Evolutionary conservation across 306 rosid species (phyloP), one percentile per base, ranked within the genome.

Genomic region (Sicyos baderoa): DNA sequence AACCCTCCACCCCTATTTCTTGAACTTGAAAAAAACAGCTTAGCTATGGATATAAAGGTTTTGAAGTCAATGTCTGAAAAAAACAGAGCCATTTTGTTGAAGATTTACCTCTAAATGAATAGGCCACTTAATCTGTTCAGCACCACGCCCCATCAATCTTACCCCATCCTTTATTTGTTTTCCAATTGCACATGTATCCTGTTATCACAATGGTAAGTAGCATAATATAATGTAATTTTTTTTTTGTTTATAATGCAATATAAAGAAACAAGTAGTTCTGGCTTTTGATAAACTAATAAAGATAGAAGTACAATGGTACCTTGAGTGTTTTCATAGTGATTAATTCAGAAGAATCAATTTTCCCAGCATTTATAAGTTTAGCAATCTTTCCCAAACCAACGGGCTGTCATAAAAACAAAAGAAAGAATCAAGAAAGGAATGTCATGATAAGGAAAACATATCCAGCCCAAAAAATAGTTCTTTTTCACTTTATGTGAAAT

Each of bases 131-230:
- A 89, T 83, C 71, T 87, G 85, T 27, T 92, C 96, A 64, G 96
- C 86, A 63, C 98, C 95, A 32, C 98, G 98, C 13, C 96, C 96
- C 98, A 92, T 89, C 81, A 92, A 82, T 77, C 98, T 77, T 10
- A 92, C 95, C 72, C 96, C 98, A 76, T 87, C 96, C 80, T 89
- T 65, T 52, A 89, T 86, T 76, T 92, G 98, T 79, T 92, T 92
- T 76, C 96, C 96, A 54, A 92, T 84, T 55, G 87, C 96, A 72
- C 87, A 82, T 63, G 98, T 79, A 81, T 92, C 98, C 98, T 92
- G 74, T 70, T 75, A 77, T 66, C 74, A 75, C 23, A 76, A 23
- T 70, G 35, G 61, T 70, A 66, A 76, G 54, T 37, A 78, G 22
- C 80, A 60, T 77, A 42, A 81, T 78, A 53, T 76, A 51, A 81